These are phyloP conservation scores for Sugiyamaella qingdaonensis DNA, from an alignment of 805 yeast genomes.

Conservation along the genomic window DNA sequence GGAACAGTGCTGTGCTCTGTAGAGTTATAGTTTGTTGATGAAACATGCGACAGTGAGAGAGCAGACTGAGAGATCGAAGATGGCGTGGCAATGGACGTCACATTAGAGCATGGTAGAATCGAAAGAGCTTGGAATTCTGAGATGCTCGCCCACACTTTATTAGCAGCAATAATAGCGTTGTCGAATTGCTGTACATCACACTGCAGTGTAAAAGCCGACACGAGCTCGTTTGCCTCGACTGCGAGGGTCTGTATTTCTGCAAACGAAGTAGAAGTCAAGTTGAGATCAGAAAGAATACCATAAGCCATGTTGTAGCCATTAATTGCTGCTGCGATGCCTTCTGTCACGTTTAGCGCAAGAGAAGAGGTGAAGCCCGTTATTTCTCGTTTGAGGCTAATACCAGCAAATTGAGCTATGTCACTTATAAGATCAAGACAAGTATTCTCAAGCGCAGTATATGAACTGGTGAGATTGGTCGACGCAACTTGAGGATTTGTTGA, in stretches of 20 bases:
- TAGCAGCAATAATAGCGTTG: neutral
- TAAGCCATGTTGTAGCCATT: neutral
- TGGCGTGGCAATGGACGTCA: no score
- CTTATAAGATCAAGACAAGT: neutral
- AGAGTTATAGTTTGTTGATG: no score
- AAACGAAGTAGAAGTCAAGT: neutral
- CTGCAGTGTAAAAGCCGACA: neutral
- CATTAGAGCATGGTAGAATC: neutral
- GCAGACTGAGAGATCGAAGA: neutral
- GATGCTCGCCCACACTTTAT: neutral
- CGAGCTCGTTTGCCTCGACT: neutral
- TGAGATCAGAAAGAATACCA: neutral
- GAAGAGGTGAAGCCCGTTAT: neutral
- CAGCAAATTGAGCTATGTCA: neutral
- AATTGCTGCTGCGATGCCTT: neutral
- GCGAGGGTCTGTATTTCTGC: neutral
- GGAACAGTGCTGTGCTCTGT: neutral
- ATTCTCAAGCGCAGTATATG: neutral
- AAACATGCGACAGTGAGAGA: no score
- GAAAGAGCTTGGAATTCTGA: neutral
- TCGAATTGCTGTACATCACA: neutral
- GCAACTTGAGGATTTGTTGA: neutral
- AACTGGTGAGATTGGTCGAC: neutral
- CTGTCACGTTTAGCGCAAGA: neutral
- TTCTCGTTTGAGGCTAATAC: neutral